Evolutionary conservation across 2,329 filamentous ascomycete species (phyloP).

Genomic region (Aspergillus sp.): DNA sequence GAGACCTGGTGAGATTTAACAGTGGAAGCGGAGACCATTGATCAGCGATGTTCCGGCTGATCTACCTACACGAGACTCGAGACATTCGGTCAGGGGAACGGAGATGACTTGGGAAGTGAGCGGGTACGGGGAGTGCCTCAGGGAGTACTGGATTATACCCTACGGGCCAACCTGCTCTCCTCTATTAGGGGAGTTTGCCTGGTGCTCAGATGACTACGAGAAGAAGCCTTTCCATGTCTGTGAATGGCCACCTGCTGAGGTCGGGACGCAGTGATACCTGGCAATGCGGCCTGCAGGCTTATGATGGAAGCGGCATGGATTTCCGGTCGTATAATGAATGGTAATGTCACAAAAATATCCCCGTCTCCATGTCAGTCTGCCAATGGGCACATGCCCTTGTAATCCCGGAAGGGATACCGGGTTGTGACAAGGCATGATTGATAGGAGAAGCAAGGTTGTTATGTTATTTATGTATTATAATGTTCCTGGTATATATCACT

Average conservation of each 20-base stretch:
- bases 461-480: conserved; percentile 4
- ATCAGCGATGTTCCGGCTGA: background rate
- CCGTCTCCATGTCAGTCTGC: background rate
- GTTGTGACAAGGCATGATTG: too few relatives aligned
- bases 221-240: background rate
- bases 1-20: conserved; percentile 42
- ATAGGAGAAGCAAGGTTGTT: too few relatives aligned
- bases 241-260: background rate
- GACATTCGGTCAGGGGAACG: background rate
- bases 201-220: background rate
- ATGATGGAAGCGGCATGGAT: conserved; percentile 7
- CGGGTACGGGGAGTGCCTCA: background rate
- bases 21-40: conserved; percentile 13
- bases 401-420: background rate
- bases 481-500: conserved; percentile 1
- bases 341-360: conserved; percentile 3
- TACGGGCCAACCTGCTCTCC: background rate
- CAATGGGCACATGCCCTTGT: background rate
- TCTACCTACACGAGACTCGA: background rate
- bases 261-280: too few relatives aligned
- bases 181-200: too few relatives aligned
- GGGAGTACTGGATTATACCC: background rate
- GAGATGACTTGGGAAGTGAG: background rate
- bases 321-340: conserved; percentile 6
- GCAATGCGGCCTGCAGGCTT: background rate